Conservation (phyloP, 2,329 filamentous ascomycete species). For the Fusarium lyarnte region DNA sequence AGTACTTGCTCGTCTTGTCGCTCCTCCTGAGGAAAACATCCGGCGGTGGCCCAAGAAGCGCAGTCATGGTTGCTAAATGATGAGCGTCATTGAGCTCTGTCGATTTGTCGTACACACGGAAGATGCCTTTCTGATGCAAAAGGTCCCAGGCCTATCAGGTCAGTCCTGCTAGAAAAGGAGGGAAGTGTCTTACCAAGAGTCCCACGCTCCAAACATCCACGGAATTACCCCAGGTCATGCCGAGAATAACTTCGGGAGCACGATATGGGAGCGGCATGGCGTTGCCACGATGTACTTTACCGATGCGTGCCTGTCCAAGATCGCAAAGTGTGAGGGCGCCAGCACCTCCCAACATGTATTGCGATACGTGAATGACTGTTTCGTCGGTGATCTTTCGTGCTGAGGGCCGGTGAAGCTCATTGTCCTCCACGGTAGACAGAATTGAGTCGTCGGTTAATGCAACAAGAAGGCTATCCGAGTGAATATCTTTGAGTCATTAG, state of each 20-base stretch:
- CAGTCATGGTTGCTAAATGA: slow-evolving; percentile 44
- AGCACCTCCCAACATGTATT: slow-evolving; percentile 45
- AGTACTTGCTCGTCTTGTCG: slow-evolving; percentile 37
- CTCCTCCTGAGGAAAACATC: slow-evolving; percentile 37
- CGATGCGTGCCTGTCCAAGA: slow-evolving; percentile 50
- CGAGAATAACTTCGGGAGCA: slow-evolving; percentile 51
- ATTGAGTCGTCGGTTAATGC: slow-evolving; percentile 45
- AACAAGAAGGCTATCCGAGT: slow-evolving; percentile 50
- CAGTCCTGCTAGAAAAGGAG: background rate
- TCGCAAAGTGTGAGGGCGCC: slow-evolving; percentile 48
- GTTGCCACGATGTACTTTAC: slow-evolving; percentile 29
- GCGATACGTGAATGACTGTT: slow-evolving; percentile 46
- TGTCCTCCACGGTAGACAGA: slow-evolving; percentile 45
- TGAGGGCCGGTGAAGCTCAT: slow-evolving; percentile 44
- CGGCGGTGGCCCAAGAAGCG: slow-evolving; percentile 44
- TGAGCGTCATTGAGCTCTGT: slow-evolving; percentile 40
- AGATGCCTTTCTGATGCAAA: slow-evolving; percentile 35
- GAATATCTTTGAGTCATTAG: slow-evolving; percentile 44
- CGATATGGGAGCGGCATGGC: slow-evolving; percentile 47
- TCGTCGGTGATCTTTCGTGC: slow-evolving; percentile 44
- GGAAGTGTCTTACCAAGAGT: slow-evolving; percentile 42
- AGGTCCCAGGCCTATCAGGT: slow-evolving; percentile 40
- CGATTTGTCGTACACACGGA: slow-evolving; percentile 37
- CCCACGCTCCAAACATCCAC: slow-evolving; percentile 51
- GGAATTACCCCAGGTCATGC: slow-evolving; percentile 46